Conservation (phyloP, 2,329 filamentous ascomycete genomes). For the Alternaria hordeiaustralica region DNA sequence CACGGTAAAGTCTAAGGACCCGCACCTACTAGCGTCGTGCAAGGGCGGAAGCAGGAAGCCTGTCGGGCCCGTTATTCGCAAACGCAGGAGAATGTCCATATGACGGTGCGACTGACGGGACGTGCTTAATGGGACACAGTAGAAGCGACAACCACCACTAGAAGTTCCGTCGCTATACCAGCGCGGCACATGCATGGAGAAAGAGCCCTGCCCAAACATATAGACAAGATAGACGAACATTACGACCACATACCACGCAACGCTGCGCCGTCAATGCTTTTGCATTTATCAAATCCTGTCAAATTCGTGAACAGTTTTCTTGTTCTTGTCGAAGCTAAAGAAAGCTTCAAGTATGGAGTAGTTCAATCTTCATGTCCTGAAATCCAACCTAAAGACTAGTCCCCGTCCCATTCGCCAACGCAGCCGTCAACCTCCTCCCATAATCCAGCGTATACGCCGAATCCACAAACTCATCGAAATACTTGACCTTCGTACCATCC, state of each 20-base stretch:
- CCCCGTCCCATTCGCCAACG: not conserved
- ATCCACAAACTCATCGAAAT: constrained; percentile 3
- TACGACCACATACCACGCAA: not conserved
- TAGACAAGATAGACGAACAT: not conserved
- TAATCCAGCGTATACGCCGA: constrained; percentile 6
- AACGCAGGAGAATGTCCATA: not conserved
- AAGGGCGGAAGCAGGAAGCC: too few species aligned
- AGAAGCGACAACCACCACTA: not conserved
- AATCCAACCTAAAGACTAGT: not conserved
- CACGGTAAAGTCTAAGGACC: not conserved
- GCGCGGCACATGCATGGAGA: not conserved
- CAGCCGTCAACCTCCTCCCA: not conserved
- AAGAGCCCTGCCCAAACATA: not conserved
- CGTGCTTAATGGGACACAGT: too few species aligned
- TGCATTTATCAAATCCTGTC: too few species aligned
- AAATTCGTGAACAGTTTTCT: too few species aligned
- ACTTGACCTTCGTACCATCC: not conserved
- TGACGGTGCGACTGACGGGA: too few species aligned
- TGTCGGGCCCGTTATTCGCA: too few species aligned
- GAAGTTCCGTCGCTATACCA: not conserved
- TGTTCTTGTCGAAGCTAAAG: too few species aligned
- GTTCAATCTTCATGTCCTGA: too few species aligned
- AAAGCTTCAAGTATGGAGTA: too few species aligned
- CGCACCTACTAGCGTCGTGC: not conserved
- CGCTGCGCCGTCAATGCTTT: too few species aligned